Evolutionary conservation across 2,329 filamentous ascomycete genomes (phyloP), one percentile per base, ranked within the genome.

Genomic region (Xylaria polymorpha): DNA sequence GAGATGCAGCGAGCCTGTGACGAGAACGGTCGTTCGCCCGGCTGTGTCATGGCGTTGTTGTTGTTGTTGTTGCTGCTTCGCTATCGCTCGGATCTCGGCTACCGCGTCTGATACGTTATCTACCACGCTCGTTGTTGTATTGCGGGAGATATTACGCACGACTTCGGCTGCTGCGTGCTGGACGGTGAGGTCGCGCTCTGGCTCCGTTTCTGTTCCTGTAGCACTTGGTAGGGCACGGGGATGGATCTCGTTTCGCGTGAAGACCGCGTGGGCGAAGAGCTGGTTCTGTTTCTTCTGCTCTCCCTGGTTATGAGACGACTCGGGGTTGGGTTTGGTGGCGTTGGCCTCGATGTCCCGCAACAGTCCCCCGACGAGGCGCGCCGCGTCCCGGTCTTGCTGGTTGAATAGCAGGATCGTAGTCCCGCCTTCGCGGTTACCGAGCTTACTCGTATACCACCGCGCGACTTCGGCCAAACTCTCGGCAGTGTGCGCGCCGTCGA

Each of bases 401-500:
- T 98, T 98, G 85, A 98, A 98, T 57, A 98, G 86, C 55, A 98
- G 82, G 0, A 93, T 83, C 6, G 82, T 15, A n/a, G 20, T 78
- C 53, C 83, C 61, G 8, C 78, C 77, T 0, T 70, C 67, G 0
- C 10, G 22, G 3, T 14, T 9, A 0, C 64, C 50, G 10, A 69
- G 44, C 77, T 85, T 81, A 8, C 81, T 81, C 1, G 87, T 87
- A 75, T 95, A 95, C 94, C 94, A 98, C 72, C 84, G 85, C 3
- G 89, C 93, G 12, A 92, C 92, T 50, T 93, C 86, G 61, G 88
- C 85, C 71, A 98, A 89, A 74, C 93, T 97, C 74, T 97, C 94
- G 25, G 90, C 84, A 0, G 94, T 98, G 78, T 98, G 94, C 1
- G 93, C 94, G 2, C 94, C 94, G 75, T 98, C 94, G 18, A 97